Base-by-base conservation (phyloP, 2,329 filamentous ascomycete species). In the Aspergillus pseudonomiae region DNA sequence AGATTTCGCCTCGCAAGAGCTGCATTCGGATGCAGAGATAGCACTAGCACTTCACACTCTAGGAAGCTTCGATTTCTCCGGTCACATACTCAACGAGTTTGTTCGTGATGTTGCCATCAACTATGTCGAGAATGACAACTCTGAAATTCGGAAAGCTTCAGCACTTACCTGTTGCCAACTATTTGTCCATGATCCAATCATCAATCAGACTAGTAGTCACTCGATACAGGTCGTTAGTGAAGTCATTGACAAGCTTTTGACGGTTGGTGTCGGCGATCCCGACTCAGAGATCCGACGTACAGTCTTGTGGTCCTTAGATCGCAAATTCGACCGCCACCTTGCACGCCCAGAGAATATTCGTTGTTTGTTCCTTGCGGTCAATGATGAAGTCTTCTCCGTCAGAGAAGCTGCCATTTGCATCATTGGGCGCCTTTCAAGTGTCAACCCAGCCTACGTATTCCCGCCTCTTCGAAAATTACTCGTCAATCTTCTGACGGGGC, bases 81-180 rank as follows among this genome's bases (percentile, higher is more conserved):
- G 86, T 2, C 93, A 98, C 73, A 91, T 97, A 19, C 82, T 99
- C 19, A 99, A 99, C 72, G 96, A 99, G 76, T 99, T 99, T 70
- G 95, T 99, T 32, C 91, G 95, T 28, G 95, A 99, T 75, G 95
- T 99, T 57, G 95, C 96, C 4, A 96, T 99, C 74, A 95, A 94
- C 76, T 99, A 97, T 71, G 94, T 99, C 48, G 94, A 99, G 70
- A 95, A 96, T 67, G 94, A 98, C 70, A 96, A 97, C 71, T 86
- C 93, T 0, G 92, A 96, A 68, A 97, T 97, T 57, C 89, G 95
- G 64, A 94, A 97, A 78, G 95, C 95, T 19, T 94, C 95, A 2
- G 94, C 95, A 19, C 84, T 99, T 65, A 99, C 96, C 6, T 98
- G 95, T 79, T 99, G 96, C 74, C 96, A 99, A 77, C 87, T 99